Percentiles rank a stretch among this genome's conserved stretches.
Conservation (phyloP, 305 asterid species). For the Lippia alba region DNA sequence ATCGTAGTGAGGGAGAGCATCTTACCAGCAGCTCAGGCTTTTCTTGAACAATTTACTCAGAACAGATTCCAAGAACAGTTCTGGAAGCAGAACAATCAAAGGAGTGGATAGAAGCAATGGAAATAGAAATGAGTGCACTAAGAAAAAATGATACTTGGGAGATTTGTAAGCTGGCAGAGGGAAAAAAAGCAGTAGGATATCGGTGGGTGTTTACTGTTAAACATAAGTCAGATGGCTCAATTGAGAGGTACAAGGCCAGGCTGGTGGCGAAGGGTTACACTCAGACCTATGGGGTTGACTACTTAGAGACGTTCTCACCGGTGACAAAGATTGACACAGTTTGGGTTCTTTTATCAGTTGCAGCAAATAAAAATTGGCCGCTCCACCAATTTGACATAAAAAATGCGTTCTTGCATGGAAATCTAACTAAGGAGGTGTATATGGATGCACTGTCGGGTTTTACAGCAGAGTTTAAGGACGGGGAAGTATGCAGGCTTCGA, state of each 20-base stretch:
- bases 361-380: neutral
- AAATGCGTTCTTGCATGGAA: neutral
- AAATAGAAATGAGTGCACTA: no score
- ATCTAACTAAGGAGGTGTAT: neutral
- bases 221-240: no score
- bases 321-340: neutral
- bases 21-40: no score
- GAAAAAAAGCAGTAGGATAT: no score
- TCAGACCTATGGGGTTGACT: neutral
- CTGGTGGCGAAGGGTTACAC: neutral
- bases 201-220: no score
- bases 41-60: no score
- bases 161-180: no score
- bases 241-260: neutral
- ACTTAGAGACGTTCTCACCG: neutral
- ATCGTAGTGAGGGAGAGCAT: no score
- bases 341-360: neutral
- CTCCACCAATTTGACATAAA: neutral
- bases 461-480: neutral
- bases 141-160: no score
- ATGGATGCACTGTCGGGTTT: neutral
- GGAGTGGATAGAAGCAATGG: no score
- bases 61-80: no score
- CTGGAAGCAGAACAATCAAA: no score
- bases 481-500: neutral